Evolutionary conservation across 129 eudicot species (phyloP), one percentile per base, ranked within the genome.

Genomic region (Chrysanthemum seticuspe): DNA sequence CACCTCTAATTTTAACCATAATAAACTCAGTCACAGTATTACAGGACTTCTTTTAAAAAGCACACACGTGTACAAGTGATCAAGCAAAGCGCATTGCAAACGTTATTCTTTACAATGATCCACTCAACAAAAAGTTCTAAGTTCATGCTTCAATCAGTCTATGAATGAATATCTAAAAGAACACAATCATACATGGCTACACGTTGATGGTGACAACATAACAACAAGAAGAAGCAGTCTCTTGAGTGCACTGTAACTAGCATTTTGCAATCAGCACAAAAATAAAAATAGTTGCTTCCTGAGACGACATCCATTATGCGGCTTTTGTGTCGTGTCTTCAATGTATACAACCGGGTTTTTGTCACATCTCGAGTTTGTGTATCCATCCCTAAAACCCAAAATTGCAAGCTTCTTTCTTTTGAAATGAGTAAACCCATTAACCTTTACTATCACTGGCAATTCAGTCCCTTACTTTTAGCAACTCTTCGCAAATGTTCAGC

Each of bases 271-370:
- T n/a, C 10, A 8, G n/a, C n/a, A 16, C 70, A 14, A 15, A 65
- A 44, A 5, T 19, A 19, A 27, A 27, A 27, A 27, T 23, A 65
- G 86, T 62, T 83, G 77, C 84, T 94, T 94, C 60, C 69, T 81
- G 69, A 74, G 89, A 4, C 97, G 78, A 84, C 98, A 94, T 13
- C 98, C 98, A 71, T 94, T 94, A 67, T 94, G 98, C 4, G 97
- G 85, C 12, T 75, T 81, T 4, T 89, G 78, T 66, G 98, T 94
- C 1, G 96, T 90, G 72, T 94, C 98, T 68, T 94, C 98, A 36
- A 94, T 81, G 65, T 80, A 84, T 15, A 87, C 96, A 56, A 94
- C 60, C 0, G 98, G 98, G 55, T 79, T 86, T 48, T 51, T 61
- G 67, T 83, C 91, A 4, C 85, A 75, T 21, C 90, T 82, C 10